A percentile compares a stretch with the other conserved stretches of the same genome.
These are phyloP conservation scores for Botrytis cinerea DNA, from an alignment of 2,329 filamentous ascomycete species.

Conservation along the genomic window DNA sequence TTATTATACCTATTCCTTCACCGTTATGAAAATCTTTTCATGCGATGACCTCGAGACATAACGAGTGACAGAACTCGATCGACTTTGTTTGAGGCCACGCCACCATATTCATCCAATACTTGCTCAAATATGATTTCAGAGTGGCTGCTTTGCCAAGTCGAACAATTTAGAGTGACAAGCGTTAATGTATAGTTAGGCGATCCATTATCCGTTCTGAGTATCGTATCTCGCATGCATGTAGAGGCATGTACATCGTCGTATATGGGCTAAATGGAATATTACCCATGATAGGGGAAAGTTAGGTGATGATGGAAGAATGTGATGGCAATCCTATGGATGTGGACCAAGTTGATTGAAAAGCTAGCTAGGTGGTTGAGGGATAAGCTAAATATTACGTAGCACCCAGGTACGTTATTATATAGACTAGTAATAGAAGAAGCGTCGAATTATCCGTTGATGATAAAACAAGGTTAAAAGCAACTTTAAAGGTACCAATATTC, in stretches of 20 bases:
- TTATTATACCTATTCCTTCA: background rate
- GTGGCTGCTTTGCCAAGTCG: background rate
- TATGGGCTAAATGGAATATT: background rate
- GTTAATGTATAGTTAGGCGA: background rate
- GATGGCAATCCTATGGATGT: background rate
- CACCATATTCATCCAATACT: constrained; percentile 16
- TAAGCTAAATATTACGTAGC: background rate
- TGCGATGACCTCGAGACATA: constrained; percentile 24
- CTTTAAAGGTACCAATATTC: background rate
- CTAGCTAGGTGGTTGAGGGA: background rate
- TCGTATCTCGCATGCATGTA: background rate
- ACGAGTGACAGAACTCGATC: constrained; percentile 15
- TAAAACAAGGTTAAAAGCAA: constrained; percentile 1
- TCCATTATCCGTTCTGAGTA: background rate
- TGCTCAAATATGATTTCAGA: background rate
- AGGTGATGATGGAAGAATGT: background rate
- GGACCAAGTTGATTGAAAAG: background rate
- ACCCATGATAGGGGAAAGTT: background rate
- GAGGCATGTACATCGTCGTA: background rate
- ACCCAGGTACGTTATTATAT: background rate
- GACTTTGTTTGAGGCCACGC: constrained; percentile 18
- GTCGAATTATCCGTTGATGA: background rate
- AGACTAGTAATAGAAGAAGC: background rate
- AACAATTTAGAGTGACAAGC: background rate
- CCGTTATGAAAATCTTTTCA: constrained; percentile 4